Base-by-base conservation (phyloP, 2,329 filamentous ascomycete species). In the Cryphonectria radicalis region DNA sequence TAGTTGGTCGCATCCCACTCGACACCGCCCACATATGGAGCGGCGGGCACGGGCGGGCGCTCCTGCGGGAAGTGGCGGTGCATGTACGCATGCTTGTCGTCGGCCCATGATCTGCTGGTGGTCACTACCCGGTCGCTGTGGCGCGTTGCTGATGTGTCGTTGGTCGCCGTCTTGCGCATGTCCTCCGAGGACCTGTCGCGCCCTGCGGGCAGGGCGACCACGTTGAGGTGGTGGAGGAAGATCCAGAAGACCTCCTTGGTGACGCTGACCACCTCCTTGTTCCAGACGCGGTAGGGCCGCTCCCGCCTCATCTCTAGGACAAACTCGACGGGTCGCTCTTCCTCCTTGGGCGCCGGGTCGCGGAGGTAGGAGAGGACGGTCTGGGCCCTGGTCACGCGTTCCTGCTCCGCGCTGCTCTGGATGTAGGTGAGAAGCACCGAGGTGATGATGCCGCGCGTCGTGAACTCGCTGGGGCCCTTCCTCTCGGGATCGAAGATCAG, bases 181-280 rank as follows among this genome's bases (percentile, higher is more conserved):
- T 73, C 71, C 63, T 73, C 71, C 50, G 72, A 72, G 63, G 81
- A 79, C 75, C 81, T 81, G 62, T 84, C 83, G 19, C 70, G 69
- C 17, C 72, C 72, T 46, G 82, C 77, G 1, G 91, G 88, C 46
- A 93, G 81, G 32, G 93, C 87, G 53, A 98, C 88, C 63, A 98
- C 91, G 77, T 98, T 98, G 71, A 97, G 86, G 76, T 97, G 93
- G 81, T 98, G 95, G 68, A 98, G 86, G 83, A 98, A 99, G 79
- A 98, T 98, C 95, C 95, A 99, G 80, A 99, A 99, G 40, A 98
- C 95, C 80, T 99, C 95, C 81, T 98, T 98, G 59, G 95, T 97
- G 64, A 98, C 95, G 76, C 93, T 95, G 72, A 91, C 91, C 25
- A 95, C 90, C 82, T 99, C 96, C 80, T 95, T 96, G 82, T 92